Percentiles rank a stretch among this genome's conserved stretches.
These are phyloP conservation scores for Novakomyces olei DNA, from an alignment of 805 yeast genomes.

Conservation along the genomic window DNA sequence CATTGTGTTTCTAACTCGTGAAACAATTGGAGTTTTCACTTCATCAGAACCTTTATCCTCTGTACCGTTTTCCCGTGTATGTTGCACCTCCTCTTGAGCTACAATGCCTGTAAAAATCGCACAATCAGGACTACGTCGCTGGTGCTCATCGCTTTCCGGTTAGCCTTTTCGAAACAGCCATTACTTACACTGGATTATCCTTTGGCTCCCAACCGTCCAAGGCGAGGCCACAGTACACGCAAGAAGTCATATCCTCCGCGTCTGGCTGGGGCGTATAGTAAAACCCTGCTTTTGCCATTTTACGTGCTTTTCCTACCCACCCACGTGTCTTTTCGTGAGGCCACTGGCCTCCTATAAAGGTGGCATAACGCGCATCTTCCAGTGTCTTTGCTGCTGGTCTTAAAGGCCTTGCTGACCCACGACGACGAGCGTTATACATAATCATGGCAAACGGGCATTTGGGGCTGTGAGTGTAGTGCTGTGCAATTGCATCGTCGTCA, in stretches of 20 bases:
- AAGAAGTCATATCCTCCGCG: conserved; percentile 33
- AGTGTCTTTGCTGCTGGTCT: conserved; percentile 11
- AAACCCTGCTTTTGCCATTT: conserved; percentile 42
- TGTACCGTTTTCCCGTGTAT: too few relatives aligned
- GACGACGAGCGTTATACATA: conserved; percentile 4
- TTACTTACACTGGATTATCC: conserved; percentile 31
- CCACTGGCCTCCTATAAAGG: conserved; percentile 22
- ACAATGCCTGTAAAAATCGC: not conserved
- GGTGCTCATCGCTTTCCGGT: conserved; percentile 1
- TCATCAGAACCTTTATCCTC: too few relatives aligned
- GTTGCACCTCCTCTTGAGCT: too few relatives aligned
- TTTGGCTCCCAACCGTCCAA: conserved; percentile 49
- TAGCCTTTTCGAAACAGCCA: too few relatives aligned
- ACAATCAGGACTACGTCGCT: conserved; percentile 1
- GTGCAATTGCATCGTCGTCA: conserved; percentile 26
- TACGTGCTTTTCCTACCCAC: not conserved
- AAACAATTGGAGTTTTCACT: too few relatives aligned
- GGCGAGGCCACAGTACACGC: conserved; percentile 41
- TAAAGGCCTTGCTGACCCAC: conserved; percentile 11
- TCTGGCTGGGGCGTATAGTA: conserved; percentile 28
- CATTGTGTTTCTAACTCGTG: too few relatives aligned
- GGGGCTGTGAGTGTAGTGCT: conserved; percentile 21
- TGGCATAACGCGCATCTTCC: conserved; percentile 10
- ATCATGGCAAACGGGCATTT: conserved; percentile 18
- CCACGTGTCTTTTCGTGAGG: conserved; percentile 18